phyloP scores from a whole-genome alignment of 176 grass and related monocot species.

The Musa itinerans region DNA sequence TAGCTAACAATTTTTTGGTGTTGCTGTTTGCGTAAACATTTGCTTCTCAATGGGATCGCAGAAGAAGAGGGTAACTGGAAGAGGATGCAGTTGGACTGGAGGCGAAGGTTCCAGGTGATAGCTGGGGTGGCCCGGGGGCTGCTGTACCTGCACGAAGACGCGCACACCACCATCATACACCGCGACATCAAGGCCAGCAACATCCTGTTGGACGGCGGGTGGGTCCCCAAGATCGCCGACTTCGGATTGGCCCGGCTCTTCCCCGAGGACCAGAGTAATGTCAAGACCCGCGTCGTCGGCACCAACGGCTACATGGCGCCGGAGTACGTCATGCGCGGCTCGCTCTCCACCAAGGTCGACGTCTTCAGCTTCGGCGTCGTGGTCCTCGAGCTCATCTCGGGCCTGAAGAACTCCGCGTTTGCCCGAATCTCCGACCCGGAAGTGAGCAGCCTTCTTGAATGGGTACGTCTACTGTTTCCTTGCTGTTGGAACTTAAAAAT shows the following conservation, averaged over 20 bases:
- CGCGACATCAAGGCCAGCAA: constrained; percentile 93
- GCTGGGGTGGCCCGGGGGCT: constrained; percentile 71
- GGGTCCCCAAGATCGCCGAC: constrained; percentile 84
- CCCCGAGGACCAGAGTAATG: constrained; percentile 56
- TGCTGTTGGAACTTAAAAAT: no score
- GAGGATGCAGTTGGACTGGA: constrained; percentile 54
- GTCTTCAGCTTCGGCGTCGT: constrained; percentile 93
- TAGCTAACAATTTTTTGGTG: no score
- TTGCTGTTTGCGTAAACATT: no score
- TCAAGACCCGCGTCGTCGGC: constrained; percentile 73
- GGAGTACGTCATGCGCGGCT: constrained; percentile 86
- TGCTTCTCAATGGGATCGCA: not conserved
- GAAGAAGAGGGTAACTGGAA: not conserved
- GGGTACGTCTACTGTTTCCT: constrained; percentile 26
- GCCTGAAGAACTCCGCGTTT: constrained; percentile 66
- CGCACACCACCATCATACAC: constrained; percentile 91
- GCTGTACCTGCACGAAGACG: constrained; percentile 86
- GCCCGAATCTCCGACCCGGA: constrained; percentile 25
- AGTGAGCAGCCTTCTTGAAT: constrained; percentile 60
- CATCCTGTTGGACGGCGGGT: constrained; percentile 66
- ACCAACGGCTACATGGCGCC: constrained; percentile 95
- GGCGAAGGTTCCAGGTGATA: constrained; percentile 57
- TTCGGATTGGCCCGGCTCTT: constrained; percentile 84
- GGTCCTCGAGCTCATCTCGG: constrained; percentile 60
- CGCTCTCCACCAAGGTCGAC: constrained; percentile 72